phyloP scores from a whole-genome alignment of 371 early-diverging fungal genomes.

The Apophysomyces trapeziformis region DNA sequence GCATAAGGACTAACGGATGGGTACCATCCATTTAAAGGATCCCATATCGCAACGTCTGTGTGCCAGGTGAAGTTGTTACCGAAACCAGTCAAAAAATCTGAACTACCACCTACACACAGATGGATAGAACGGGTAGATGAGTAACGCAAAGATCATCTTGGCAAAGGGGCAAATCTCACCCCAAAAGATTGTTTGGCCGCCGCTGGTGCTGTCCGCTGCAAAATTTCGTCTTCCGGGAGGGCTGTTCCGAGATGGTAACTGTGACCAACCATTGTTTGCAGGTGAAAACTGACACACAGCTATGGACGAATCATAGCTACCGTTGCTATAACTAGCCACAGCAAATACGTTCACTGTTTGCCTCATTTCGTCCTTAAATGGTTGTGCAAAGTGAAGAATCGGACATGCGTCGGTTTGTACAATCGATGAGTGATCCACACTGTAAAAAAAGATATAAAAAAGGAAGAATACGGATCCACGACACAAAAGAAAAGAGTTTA shows the following conservation, averaged over 20 bases:
- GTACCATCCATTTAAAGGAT: constrained; percentile 16
- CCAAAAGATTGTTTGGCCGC: constrained; percentile 20
- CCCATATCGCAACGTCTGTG: constrained; percentile 24
- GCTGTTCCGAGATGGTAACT: constrained; percentile 10
- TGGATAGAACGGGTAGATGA: background rate
- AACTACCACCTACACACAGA: constrained; percentile 26
- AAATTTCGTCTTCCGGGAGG: constrained; percentile 29
- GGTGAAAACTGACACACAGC: constrained; percentile 28
- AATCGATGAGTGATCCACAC: constrained; percentile 13
- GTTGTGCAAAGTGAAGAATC: constrained; percentile 29
- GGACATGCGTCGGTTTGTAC: constrained; percentile 25
- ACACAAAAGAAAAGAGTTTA: background rate
- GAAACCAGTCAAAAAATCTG: constrained; percentile 26
- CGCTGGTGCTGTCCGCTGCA: constrained; percentile 17
- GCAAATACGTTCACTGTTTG: constrained; percentile 30
- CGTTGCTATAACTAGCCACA: constrained; percentile 23
- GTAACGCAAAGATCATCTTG: background rate
- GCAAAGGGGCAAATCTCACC: constrained; percentile 9
- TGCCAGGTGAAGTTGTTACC: constrained; percentile 20
- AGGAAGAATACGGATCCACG: too few relatives aligned
- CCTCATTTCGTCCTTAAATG: constrained; percentile 15
- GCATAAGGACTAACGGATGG: constrained; percentile 6
- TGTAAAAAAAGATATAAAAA: background rate
- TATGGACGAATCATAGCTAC: constrained; percentile 18
- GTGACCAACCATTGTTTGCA: constrained; percentile 13